Conservation (phyloP, 192 early-diverging fungal species). For the Entophlyctis helioformis region DNA sequence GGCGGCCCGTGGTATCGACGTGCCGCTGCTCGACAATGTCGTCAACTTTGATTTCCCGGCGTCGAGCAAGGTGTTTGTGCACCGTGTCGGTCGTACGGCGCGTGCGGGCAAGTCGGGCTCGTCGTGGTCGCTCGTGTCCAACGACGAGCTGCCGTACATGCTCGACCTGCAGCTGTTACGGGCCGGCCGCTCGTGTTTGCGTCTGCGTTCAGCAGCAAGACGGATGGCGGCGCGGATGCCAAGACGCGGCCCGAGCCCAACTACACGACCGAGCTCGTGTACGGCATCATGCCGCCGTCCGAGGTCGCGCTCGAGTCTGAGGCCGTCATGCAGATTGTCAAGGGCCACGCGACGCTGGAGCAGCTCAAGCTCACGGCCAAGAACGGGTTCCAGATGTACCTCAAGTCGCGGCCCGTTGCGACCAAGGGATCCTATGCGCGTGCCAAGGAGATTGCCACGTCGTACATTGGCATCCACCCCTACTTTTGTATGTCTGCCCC, state of each 20-base stretch:
- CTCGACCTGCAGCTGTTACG: conserved; percentile 90
- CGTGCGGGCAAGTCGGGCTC: conserved; percentile 88
- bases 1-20: conserved; percentile 98
- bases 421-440: conserved; percentile 76
- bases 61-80: conserved; percentile 88
- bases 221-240: neutral
- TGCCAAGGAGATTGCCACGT: conserved; percentile 69
- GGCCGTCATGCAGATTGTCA: conserved; percentile 52
- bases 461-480: conserved; percentile 64
- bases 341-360: conserved; percentile 49
- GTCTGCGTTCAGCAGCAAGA: conserved; percentile 3
- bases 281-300: conserved; percentile 64
- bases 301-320: conserved; percentile 61
- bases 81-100: conserved; percentile 92
- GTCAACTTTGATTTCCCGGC: conserved; percentile 95
- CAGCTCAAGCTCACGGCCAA: conserved; percentile 49
- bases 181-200: conserved; percentile 58
- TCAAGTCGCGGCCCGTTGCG: conserved; percentile 67
- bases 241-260: conserved; percentile 9
- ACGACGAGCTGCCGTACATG: conserved; percentile 85
- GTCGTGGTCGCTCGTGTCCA: conserved; percentile 77
- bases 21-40: conserved; percentile 93
- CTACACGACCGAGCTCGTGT: conserved; percentile 63
- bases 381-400: conserved; percentile 83
- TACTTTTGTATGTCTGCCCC: conserved; percentile 46